phyloP scores from a whole-genome alignment of 192 early-diverging fungal species.

The Jimgerdemannia flammicorona region DNA sequence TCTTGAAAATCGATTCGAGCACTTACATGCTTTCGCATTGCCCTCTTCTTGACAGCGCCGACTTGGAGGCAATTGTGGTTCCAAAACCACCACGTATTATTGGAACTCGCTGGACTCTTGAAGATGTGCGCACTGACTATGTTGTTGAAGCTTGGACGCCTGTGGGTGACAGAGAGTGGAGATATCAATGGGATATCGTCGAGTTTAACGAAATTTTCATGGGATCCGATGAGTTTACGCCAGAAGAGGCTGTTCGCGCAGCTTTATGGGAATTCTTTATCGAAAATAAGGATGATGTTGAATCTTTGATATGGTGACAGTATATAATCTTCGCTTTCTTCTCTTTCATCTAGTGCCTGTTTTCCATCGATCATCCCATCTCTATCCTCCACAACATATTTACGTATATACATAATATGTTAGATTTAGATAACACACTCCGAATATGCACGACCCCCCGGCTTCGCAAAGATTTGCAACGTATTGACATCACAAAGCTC shows the following conservation, averaged over 20 bases:
- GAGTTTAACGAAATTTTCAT: not conserved
- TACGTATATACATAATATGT: too few species aligned
- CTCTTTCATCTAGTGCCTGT: too few species aligned
- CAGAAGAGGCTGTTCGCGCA: not conserved
- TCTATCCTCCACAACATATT: too few species aligned
- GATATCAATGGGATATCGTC: not conserved
- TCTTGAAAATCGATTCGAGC: not conserved
- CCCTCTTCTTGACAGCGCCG: not conserved
- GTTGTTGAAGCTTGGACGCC: not conserved
- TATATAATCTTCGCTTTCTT: too few species aligned
- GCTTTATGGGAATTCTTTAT: not conserved
- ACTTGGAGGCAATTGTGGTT: not conserved
- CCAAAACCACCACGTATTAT: not conserved
- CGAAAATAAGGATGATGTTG: not conserved
- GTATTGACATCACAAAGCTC: too few species aligned
- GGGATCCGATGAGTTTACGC: not conserved
- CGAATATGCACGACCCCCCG: too few species aligned
- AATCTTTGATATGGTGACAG: too few species aligned
- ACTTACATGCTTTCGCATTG: too few species aligned
- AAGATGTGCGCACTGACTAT: not conserved
- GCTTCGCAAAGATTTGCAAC: too few species aligned
- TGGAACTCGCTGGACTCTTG: not conserved
- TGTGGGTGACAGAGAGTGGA: not conserved
- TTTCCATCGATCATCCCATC: too few species aligned
- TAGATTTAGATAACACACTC: too few species aligned